Conservation (phyloP, 2,329 filamentous ascomycete species). For the Scleromitrula shiraiana region DNA sequence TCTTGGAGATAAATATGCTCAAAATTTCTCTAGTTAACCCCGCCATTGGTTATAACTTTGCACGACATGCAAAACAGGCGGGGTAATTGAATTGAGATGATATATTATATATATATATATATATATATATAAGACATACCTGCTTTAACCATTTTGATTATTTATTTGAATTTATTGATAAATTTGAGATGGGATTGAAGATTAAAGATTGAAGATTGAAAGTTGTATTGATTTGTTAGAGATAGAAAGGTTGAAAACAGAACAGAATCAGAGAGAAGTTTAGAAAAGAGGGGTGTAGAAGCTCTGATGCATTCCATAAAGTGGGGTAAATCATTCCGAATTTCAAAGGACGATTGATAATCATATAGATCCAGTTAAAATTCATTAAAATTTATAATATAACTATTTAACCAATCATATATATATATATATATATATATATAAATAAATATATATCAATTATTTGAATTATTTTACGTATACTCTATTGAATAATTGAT, state of each 20-base stretch:
- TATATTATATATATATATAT: constrained; percentile 11
- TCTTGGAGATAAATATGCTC: constrained; percentile 45
- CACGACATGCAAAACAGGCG: background rate
- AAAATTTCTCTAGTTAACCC: constrained; percentile 43
- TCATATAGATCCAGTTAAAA: too few relatives aligned
- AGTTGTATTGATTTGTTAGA: constrained; percentile 3
- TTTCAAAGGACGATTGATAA: too few relatives aligned
- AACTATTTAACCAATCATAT: too few relatives aligned
- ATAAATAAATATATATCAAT: too few relatives aligned
- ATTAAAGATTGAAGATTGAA: constrained; percentile 1
- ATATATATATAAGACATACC: constrained; percentile 49
- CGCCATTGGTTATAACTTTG: constrained; percentile 19
- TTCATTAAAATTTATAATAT: too few relatives aligned
- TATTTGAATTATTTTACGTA: too few relatives aligned
- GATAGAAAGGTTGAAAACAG: constrained; percentile 7
- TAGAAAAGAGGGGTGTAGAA: background rate
- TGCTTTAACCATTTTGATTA: constrained; percentile 96
- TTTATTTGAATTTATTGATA: constrained; percentile 24
- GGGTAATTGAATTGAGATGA: constrained; percentile 4
- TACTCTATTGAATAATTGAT: too few relatives aligned
- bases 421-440: too few relatives aligned
- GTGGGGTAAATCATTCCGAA: too few relatives aligned
- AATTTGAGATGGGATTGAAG: background rate
- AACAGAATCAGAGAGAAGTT: too few relatives aligned
- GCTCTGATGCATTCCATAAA: constrained; percentile 2